Evolutionary conservation across 2,329 filamentous ascomycete species (phyloP).

Genomic region (Epichloe coenophiala): DNA sequence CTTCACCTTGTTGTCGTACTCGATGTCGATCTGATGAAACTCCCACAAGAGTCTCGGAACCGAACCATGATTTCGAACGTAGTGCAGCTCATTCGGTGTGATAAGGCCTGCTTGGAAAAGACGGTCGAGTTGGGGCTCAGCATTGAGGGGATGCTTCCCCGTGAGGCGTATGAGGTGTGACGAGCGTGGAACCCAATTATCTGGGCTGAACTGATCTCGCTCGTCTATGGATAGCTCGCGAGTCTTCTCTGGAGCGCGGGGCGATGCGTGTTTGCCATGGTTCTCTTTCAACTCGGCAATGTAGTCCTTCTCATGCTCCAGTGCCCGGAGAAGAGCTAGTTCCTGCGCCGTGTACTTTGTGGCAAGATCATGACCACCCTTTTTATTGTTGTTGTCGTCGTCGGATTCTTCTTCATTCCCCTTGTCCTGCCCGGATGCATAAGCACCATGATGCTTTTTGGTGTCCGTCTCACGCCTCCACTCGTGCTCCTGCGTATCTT

Average conservation of each 20-base stretch:
- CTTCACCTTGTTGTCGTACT: constrained; percentile 21
- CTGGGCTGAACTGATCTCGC: constrained; percentile 35
- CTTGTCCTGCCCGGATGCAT: constrained; percentile 4
- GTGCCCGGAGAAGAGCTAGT: constrained; percentile 24
- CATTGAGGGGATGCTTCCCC: constrained; percentile 40
- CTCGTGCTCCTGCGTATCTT: constrained; percentile 8
- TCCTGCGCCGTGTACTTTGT: constrained; percentile 25
- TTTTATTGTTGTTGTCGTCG: background rate
- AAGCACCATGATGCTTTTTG: constrained; percentile 12
- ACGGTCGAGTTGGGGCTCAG: constrained; percentile 26
- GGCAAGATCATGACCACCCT: constrained; percentile 4
- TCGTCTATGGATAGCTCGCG: constrained; percentile 10
- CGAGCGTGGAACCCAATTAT: constrained; percentile 39
- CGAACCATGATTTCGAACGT: constrained; percentile 37
- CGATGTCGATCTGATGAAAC: constrained; percentile 31
- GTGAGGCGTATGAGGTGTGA: constrained; percentile 33
- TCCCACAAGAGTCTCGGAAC: constrained; percentile 38
- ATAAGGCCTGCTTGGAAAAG: constrained; percentile 34
- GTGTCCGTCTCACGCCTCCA: constrained; percentile 9
- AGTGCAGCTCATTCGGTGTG: constrained; percentile 36
- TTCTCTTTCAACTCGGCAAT: constrained; percentile 26
- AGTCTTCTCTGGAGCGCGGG: constrained; percentile 8
- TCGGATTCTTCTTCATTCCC: background rate
- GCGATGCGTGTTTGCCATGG: constrained; percentile 14
- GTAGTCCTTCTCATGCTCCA: constrained; percentile 31